phyloP scores from a whole-genome alignment of 176 grass and related monocot species.

The Dendrocalamus sinicus region DNA sequence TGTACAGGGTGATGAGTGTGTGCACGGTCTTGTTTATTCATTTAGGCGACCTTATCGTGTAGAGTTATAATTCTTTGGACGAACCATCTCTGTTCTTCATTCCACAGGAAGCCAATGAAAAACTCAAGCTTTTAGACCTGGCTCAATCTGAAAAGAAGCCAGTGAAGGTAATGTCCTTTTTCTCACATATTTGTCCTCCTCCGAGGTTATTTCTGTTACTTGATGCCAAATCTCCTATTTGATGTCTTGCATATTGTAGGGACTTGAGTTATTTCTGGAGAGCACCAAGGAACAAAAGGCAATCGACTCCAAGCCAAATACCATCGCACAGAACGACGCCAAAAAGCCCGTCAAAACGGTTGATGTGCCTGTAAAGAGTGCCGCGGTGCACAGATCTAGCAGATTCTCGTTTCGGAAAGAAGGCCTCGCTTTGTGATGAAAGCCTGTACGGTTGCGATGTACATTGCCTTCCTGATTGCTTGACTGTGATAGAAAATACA shows the following conservation, averaged over 20 bases:
- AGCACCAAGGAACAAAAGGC: constrained; percentile 40
- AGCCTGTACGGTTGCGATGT: not conserved
- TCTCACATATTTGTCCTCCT: not conserved
- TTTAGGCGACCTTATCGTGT: not conserved
- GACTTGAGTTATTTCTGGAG: constrained; percentile 63
- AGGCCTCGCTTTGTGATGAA: constrained; percentile 64
- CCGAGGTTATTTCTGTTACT: not conserved
- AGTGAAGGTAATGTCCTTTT: constrained; percentile 51
- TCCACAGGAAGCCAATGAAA: constrained; percentile 75
- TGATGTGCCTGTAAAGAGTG: constrained; percentile 32
- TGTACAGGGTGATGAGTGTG: not conserved
- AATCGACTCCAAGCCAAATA: constrained; percentile 42
- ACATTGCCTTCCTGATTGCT: constrained; percentile 22
- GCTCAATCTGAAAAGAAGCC: constrained; percentile 60
- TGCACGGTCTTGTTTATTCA: constrained; percentile 11
- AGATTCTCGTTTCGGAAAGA: constrained; percentile 63
- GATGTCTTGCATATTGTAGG: constrained; percentile 39
- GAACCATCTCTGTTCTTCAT: constrained; percentile 29
- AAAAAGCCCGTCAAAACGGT: constrained; percentile 56
- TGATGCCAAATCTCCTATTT: not conserved
- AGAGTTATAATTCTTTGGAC: not conserved
- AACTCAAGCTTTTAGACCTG: constrained; percentile 65
- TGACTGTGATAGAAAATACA: constrained; percentile 36
- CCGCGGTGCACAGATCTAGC: constrained; percentile 68
- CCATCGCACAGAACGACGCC: constrained; percentile 22